phyloP scores from a whole-genome alignment of 208 protist species.

The Kentomonas sorsogonicus region DNA sequence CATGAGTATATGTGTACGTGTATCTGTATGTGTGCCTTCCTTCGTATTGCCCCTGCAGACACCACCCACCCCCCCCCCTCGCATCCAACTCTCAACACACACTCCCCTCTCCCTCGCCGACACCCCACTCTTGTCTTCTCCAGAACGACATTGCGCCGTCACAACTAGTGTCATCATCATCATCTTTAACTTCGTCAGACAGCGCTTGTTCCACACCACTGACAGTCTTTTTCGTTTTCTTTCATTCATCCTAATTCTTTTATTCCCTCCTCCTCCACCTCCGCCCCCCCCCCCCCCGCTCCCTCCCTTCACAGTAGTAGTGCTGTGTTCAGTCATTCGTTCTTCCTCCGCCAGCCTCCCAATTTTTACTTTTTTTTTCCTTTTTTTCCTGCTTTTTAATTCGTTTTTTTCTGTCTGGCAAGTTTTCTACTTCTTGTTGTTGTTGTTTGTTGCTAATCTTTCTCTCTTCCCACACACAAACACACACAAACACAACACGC shows the following conservation, averaged over 20 bases:
- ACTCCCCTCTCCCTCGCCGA: not conserved
- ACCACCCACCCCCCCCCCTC: not conserved
- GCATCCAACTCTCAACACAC: not conserved
- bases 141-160: not conserved
- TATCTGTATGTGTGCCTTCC: not conserved
- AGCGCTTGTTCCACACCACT: not conserved
- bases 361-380: not conserved
- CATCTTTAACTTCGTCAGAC: not conserved
- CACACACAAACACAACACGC: not conserved
- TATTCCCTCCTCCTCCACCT: not conserved
- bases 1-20: not conserved
- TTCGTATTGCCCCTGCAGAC: not conserved
- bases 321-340: no score
- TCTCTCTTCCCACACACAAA: not conserved
- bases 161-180: not conserved
- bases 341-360: not conserved
- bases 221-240: not conserved
- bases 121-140: not conserved
- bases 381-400: not conserved
- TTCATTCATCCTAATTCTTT: not conserved
- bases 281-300: no score
- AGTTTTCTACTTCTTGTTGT: not conserved
- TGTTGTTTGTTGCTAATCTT: not conserved
- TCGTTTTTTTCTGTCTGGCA: not conserved
- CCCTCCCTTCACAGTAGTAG: no score